Conservation (phyloP, 768 basidiomycete genomes). For the Lentinus tigrinus region DNA sequence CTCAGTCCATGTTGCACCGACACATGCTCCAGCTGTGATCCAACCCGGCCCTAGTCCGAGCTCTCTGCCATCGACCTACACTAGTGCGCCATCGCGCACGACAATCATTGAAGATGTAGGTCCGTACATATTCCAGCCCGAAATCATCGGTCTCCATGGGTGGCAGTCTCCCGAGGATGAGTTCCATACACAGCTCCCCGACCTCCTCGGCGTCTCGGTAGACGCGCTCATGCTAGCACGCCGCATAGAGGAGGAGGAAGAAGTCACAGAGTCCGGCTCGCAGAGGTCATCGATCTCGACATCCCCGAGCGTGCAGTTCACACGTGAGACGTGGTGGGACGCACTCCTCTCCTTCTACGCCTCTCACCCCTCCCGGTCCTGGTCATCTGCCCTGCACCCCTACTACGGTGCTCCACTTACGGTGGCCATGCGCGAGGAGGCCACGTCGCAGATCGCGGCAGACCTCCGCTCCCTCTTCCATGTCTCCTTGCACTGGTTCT, state of each 20-base stretch:
- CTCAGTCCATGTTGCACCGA: neutral
- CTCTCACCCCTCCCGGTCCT: neutral
- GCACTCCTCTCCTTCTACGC: constrained; percentile 56
- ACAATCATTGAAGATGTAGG: too few relatives aligned
- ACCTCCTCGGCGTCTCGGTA: constrained; percentile 14
- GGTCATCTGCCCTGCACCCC: constrained; percentile 28
- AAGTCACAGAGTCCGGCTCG: neutral
- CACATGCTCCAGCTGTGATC: neutral
- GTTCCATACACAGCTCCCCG: constrained; percentile 9
- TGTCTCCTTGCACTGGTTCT: constrained; percentile 66
- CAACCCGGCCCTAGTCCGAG: neutral
- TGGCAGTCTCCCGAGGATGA: neutral
- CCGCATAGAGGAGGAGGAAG: constrained; percentile 9
- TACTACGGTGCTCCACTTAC: neutral
- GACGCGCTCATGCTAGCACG: constrained; percentile 20
- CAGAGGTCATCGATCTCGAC: constrained; percentile 14
- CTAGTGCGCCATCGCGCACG: too few relatives aligned
- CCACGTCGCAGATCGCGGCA: constrained; percentile 42
- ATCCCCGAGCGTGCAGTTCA: constrained; percentile 64
- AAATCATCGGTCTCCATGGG: too few relatives aligned
- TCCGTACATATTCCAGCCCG: too few relatives aligned
- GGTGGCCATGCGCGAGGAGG: constrained; percentile 40
- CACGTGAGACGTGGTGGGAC: constrained; percentile 80
- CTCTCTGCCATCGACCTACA: too few relatives aligned
- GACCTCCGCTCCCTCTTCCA: constrained; percentile 68